Conservation (phyloP, 106 monocot genomes). For the Allium cepa region DNA sequence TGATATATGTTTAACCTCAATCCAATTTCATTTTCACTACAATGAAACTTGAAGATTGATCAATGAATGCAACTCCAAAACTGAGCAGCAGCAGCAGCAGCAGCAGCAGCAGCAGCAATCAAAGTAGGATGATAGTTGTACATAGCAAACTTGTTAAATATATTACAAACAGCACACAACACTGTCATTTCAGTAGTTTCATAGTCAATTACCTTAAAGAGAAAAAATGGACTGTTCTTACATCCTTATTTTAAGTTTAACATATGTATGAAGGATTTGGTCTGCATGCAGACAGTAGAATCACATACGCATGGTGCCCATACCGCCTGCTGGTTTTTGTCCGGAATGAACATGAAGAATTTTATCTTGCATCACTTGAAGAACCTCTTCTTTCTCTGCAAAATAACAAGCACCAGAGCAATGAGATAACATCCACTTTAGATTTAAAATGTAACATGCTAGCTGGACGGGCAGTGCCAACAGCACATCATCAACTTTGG, state of each 20-base stretch:
- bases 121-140: too few relatives aligned
- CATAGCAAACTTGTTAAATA: background rate
- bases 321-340: background rate
- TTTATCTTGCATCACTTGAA: constrained; percentile 12
- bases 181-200: background rate
- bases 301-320: background rate
- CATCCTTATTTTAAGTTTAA: constrained; percentile 2
- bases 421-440: background rate
- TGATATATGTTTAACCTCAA: too few relatives aligned
- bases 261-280: background rate
- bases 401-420: background rate
- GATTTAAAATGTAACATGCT: background rate
- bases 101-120: too few relatives aligned
- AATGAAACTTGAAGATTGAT: too few relatives aligned
- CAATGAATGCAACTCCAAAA: too few relatives aligned
- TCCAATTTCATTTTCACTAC: too few relatives aligned
- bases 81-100: too few relatives aligned
- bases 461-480: background rate
- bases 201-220: too few relatives aligned
- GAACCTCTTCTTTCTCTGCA: constrained; percentile 9
- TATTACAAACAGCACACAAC: background rate
- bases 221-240: background rate
- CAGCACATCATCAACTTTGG: too few relatives aligned
- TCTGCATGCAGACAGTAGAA: background rate
- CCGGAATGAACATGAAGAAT: background rate